A percentile compares a stretch with the other conserved stretches of the same genome.
phyloP scores from a whole-genome alignment of 768 basidiomycete genomes.

The Leccinum broughii region DNA sequence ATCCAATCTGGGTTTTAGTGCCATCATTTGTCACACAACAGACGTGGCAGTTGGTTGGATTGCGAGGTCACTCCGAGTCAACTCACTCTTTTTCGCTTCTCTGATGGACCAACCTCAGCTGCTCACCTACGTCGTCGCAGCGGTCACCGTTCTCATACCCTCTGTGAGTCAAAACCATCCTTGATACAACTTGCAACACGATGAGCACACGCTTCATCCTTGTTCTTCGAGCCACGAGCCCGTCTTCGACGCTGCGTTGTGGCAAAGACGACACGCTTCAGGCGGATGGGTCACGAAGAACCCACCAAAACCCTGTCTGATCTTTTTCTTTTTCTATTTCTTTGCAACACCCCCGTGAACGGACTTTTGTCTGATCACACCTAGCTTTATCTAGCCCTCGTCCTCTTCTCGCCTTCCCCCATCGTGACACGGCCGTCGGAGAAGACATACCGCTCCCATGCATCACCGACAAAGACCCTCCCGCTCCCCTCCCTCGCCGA shows the following conservation, averaged over 20 bases:
- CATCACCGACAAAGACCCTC: conserved; percentile 52
- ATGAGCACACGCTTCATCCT: conserved; percentile 82
- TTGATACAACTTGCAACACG: conserved; percentile 26
- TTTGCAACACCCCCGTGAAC: too few relatives aligned
- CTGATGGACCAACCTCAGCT: conserved; percentile 28
- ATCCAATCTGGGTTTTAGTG: too few relatives aligned
- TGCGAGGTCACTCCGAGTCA: not conserved
- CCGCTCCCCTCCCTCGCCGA: conserved; percentile 59
- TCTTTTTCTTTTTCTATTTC: not conserved
- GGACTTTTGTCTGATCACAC: conserved; percentile 12
- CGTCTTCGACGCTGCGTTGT: conserved; percentile 49
- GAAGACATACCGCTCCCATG: conserved; percentile 60
- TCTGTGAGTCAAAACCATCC: conserved; percentile 27
- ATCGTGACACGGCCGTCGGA: conserved; percentile 67
- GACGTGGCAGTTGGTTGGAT: not conserved
- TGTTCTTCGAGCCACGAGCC: conserved; percentile 87
- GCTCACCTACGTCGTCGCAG: conserved; percentile 24
- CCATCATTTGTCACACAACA: not conserved
- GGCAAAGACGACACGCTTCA: conserved; percentile 62
- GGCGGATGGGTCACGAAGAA: conserved; percentile 43
- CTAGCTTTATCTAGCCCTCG: conserved; percentile 69
- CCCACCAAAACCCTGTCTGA: conserved; percentile 39
- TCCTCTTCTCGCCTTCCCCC: conserved; percentile 73
- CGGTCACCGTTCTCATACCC: conserved; percentile 24
- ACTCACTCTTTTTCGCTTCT: not conserved